Conservation (phyloP, 768 basidiomycete genomes). For the Trametes maxima region DNA sequence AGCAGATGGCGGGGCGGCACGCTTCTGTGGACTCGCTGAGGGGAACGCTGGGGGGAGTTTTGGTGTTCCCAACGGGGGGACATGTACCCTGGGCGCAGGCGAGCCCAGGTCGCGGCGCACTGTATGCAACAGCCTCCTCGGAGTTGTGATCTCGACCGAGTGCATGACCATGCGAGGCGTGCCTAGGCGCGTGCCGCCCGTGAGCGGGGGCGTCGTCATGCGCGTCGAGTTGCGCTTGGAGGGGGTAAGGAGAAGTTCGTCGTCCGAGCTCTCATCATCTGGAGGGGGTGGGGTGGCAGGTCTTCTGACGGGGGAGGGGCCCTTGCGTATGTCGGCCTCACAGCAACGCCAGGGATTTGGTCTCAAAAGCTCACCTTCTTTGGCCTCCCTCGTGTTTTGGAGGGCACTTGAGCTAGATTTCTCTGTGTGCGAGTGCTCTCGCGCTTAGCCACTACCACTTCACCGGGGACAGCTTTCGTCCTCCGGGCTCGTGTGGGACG, state of each 20-base stretch:
- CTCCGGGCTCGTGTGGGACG: conserved; percentile 1
- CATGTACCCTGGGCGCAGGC: conserved; percentile 10
- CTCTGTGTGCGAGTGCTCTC: neutral
- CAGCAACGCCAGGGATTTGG: neutral
- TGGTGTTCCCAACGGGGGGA: conserved; percentile 12
- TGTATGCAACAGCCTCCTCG: conserved; percentile 19
- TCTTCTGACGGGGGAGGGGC: neutral
- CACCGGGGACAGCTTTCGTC: neutral
- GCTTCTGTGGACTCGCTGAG: conserved; percentile 1
- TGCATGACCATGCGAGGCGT: conserved; percentile 29
- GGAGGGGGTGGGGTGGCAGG: neutral
- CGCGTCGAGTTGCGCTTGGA: conserved; percentile 8
- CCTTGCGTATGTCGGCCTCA: neutral
- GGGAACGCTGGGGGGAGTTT: conserved; percentile 16
- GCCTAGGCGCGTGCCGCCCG: neutral
- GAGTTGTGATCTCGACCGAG: conserved; percentile 31
- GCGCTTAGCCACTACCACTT: neutral
- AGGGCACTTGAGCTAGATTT: neutral
- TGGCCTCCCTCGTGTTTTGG: neutral
- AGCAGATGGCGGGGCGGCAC: neutral
- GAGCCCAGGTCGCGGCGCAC: conserved; percentile 5
- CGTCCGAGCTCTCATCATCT: conserved; percentile 13
- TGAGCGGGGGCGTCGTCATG: conserved; percentile 10
- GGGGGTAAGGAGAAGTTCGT: conserved; percentile 18
- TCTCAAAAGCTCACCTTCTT: conserved; percentile 2